Base-by-base conservation (phyloP, 192 early-diverging fungal genomes). In the Dimargaris xerosporica region DNA sequence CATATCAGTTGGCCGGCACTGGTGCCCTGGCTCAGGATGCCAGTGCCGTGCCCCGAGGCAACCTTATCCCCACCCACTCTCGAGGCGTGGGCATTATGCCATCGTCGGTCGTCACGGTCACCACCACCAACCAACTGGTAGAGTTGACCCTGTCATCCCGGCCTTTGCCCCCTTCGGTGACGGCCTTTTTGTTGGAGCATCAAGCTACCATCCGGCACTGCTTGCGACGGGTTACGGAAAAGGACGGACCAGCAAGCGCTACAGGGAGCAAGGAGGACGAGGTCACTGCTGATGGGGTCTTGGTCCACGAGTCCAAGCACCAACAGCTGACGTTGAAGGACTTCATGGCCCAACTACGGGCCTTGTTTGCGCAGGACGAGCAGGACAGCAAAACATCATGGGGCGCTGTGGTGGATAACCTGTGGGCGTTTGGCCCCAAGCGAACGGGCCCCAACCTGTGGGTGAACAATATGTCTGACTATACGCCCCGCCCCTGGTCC, bases 341-440 rank as follows among this genome's bases (percentile, higher is more conserved):
- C 31, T 47, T 74, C 50, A 43, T 60, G 29, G 62, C 43, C 6
- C 65, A 48, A 1, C 54, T 74, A 9, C 45, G 51, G 12, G 58
- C 64, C 3, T 44, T 75, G 31, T 72, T 75, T 56, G 66, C 51
- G 3, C 48, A 69, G 34, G 69, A 67, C 11, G 71, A 68, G n/a
- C 63, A 65, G 7, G 62, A 67, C 0, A 64, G 26, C 46, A 46
- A 39, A 25, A 60, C 41, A 19, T 65, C 66, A 58, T 66, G 61
- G 72, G 66, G 54, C 63, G 65, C 15, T 61, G 71, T 55, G 13
- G 65, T 69, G 59, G 63, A 69, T 67, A 80, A 80, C n/a, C 77
- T 93, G 19, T 83, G 89, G 85, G 78, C 87, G 0, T 89, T 91
- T 72, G 91, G 91, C 48, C 89, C 91, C 15, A 84, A 85, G 62